A percentile compares a stretch with the other conserved stretches of the same genome.
phyloP scores from a whole-genome alignment of 2,329 filamentous ascomycete genomes.

The Fonsecaea multimorphosa region DNA sequence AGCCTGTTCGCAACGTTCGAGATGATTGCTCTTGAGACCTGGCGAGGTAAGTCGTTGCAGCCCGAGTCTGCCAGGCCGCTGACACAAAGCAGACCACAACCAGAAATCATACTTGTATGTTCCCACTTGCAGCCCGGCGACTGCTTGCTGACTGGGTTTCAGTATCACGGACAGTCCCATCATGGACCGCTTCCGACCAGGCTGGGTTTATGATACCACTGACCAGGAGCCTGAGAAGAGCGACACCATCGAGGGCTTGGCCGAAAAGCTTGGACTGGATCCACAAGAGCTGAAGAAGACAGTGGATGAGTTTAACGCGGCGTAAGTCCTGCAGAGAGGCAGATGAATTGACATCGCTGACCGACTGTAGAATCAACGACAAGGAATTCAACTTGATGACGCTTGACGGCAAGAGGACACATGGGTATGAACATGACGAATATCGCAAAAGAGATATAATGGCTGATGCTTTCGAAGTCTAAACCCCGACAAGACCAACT shows the following conservation, averaged over 20 bases:
- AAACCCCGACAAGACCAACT: constrained; percentile 47
- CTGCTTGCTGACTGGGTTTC: neutral
- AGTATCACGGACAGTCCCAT: constrained; percentile 49
- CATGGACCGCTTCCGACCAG: constrained; percentile 51
- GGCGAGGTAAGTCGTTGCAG: constrained; percentile 38
- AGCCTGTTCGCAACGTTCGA: constrained; percentile 53
- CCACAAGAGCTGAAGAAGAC: constrained; percentile 48
- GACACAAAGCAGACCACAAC: constrained; percentile 44
- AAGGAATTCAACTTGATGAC: constrained; percentile 51
- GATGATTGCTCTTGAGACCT: constrained; percentile 51
- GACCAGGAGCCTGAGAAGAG: constrained; percentile 50
- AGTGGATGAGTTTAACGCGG: constrained; percentile 49
- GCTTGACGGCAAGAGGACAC: constrained; percentile 47
- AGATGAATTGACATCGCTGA: neutral
- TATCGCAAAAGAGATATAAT: neutral
- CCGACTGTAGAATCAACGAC: constrained; percentile 40
- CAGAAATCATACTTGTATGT: constrained; percentile 48
- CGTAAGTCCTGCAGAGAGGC: constrained; percentile 27
- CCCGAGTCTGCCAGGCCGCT: neutral
- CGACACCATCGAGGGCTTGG: constrained; percentile 50
- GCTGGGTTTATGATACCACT: constrained; percentile 53
- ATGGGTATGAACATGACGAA: constrained; percentile 29
- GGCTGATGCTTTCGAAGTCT: constrained; percentile 37
- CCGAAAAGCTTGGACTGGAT: constrained; percentile 48
- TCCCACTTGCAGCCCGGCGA: no score